Evolutionary conservation across 257 asterid genomes (phyloP).

Genomic region (Scutellaria galericulata): DNA sequence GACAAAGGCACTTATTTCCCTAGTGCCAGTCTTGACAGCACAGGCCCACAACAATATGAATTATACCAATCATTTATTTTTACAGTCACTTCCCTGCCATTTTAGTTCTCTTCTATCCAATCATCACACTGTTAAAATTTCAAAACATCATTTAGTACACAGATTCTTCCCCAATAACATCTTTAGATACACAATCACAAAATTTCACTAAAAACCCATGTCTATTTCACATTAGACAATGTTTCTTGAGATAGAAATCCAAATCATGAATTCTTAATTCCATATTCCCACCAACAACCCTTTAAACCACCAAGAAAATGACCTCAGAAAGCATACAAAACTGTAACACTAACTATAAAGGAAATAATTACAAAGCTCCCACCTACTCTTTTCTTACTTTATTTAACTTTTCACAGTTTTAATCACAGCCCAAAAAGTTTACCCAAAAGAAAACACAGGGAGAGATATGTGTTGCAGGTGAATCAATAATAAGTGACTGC

Average conservation of each 20-base stretch:
- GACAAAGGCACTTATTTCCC: slow-evolving; percentile 45
- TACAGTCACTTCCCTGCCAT: slow-evolving; percentile 30
- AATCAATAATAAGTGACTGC: too few relatives aligned
- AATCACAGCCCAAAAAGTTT: too few relatives aligned
- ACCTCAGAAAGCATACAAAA: slow-evolving; percentile 29
- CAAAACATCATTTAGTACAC: neutral
- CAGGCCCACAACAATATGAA: slow-evolving; percentile 53
- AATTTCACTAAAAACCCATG: too few relatives aligned
- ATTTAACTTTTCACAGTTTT: too few relatives aligned
- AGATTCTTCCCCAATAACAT: neutral
- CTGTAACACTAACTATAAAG: slow-evolving; percentile 1
- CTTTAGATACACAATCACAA: too few relatives aligned
- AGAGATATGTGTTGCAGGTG: too few relatives aligned
- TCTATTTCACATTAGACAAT: too few relatives aligned
- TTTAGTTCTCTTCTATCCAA: slow-evolving; percentile 24
- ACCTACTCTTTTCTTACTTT: neutral
- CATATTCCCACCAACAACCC: neutral
- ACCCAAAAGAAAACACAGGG: too few relatives aligned
- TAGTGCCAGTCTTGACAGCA: slow-evolving; percentile 51
- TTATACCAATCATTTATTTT: slow-evolving; percentile 35
- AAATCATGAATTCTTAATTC: too few relatives aligned
- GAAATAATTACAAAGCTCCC: slow-evolving; percentile 20
- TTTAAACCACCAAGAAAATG: slow-evolving; percentile 14
- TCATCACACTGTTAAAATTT: slow-evolving; percentile 26
- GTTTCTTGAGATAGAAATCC: too few relatives aligned